These are phyloP conservation scores for Blastomyces parvus DNA, from an alignment of 2,329 filamentous ascomycete genomes.

Conservation along the genomic window DNA sequence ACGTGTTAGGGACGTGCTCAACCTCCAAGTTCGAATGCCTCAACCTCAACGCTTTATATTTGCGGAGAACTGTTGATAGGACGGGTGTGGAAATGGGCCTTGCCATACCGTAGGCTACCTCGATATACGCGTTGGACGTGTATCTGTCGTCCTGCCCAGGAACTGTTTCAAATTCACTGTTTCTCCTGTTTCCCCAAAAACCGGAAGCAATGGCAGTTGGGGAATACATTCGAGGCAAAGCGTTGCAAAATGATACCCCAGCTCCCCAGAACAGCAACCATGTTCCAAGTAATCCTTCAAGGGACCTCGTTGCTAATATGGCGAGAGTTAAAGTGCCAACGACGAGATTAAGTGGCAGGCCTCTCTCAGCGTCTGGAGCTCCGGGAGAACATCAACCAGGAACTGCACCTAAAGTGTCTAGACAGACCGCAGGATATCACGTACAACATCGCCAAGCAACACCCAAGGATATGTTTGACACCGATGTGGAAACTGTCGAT, in stretches of 20 bases:
- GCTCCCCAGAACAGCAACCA: constrained; percentile 27
- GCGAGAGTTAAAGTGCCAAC: constrained; percentile 28
- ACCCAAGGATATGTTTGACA: constrained; percentile 33
- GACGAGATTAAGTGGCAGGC: constrained; percentile 19
- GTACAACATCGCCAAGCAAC: not conserved
- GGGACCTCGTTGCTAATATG: constrained; percentile 28
- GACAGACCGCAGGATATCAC: not conserved
- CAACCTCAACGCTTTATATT: not conserved
- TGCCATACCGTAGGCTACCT: not conserved
- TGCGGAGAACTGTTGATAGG: not conserved
- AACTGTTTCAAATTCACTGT: not conserved
- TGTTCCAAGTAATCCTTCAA: constrained; percentile 11
- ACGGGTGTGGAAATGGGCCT: not conserved
- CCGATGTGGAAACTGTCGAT: constrained; percentile 36
- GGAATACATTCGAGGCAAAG: constrained; percentile 30
- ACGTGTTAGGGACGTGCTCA: not conserved
- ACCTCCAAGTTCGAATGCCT: not conserved
- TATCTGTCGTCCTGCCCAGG: not conserved
- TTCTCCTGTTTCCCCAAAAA: not conserved
- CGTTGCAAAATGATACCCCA: constrained; percentile 10
- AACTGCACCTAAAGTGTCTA: not conserved
- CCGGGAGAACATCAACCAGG: too few relatives aligned
- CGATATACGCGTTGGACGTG: not conserved
- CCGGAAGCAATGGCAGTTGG: constrained; percentile 31
- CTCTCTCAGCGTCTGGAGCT: not conserved